Base-by-base conservation (phyloP, 495 filamentous ascomycete genomes). In the Annulohypoxylon bovei region DNA sequence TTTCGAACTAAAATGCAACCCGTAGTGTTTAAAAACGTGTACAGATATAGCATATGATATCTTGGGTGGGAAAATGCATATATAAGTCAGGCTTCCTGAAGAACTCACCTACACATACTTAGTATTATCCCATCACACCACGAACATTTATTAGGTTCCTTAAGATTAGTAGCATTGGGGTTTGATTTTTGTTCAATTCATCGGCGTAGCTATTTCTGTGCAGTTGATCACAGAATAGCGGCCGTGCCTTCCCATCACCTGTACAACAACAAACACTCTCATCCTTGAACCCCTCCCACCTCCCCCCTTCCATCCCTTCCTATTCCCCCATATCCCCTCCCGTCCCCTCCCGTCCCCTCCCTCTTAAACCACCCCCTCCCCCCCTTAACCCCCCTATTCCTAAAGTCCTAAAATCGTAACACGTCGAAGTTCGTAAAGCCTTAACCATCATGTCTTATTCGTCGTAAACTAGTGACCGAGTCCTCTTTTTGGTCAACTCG, bases 381-480 rank as follows among this genome's bases (percentile, higher is more conserved):
- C 9, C 33, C 5, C 33, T 35, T 8, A 35, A 11, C 39, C 16
- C 39, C 5, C 39, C 39, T 2, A 42, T 47, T 27, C 53, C 23
- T 27, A 25, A 25, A 50, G n/a, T 28, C 49, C 58, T 57, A 37
- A 46, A 50, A 62, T 71, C 68, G 42, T 71, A 71, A 58, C 49
- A 27, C 61, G 58, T 71, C 49, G 49, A n/a, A 47, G n/a, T 20
- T 71, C 68, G 28, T 71, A 18, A 66, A 59, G 61, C 60, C 49
- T 53, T 67, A 52, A 40, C 50, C 42, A 44, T 67, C 44, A 35
- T 62, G 22, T 40, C 57, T 18, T 60, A 44, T 64, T 53, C 68
- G 16, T 71, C 63, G n/a, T 67, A 28, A 30, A 20, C 58, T 37
- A 57, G 25, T 47, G 52, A 28, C 62, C 58, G 44, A 67, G 47